A percentile compares a stretch with the other conserved stretches of the same genome.
phyloP scores from a whole-genome alignment of 208 protist species.

The Balamuthia mandrillaris region DNA sequence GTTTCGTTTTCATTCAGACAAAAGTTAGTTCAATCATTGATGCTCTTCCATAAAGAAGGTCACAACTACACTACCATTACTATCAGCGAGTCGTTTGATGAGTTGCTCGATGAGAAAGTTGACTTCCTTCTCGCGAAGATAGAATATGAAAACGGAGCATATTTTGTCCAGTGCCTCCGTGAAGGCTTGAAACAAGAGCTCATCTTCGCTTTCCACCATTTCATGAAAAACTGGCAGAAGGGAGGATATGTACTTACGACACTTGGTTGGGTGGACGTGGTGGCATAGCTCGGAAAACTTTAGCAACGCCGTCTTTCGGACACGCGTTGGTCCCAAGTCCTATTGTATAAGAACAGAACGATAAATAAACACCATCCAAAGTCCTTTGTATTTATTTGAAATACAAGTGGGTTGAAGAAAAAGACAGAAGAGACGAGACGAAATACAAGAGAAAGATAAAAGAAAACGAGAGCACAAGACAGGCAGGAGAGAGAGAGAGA shows the following conservation, averaged over 20 bases:
- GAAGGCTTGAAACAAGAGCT: neutral
- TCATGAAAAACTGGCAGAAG: neutral
- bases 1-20: neutral
- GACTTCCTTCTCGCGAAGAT: constrained; percentile 30
- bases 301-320: neutral
- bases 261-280: constrained; percentile 6
- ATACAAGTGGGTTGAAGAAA: too few species aligned
- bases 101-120: constrained; percentile 25
- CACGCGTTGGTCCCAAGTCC: neutral
- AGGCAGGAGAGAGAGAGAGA: too few species aligned
- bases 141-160: neutral
- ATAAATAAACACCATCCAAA: too few species aligned
- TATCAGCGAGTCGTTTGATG: neutral
- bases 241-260: constrained; percentile 4
- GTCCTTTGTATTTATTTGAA: too few species aligned
- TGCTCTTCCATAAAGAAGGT: neutral
- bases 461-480: too few species aligned
- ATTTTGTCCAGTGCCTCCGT: constrained; percentile 20
- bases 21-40: neutral
- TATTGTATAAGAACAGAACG: too few species aligned
- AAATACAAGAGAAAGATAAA: too few species aligned
- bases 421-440: too few species aligned
- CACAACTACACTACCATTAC: neutral
- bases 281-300: constrained; percentile 27
- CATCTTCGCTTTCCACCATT: constrained; percentile 20